Evolutionary conservation across 2,329 filamentous ascomycete species (phyloP).

Genomic region (Alternaria conjuncta): DNA sequence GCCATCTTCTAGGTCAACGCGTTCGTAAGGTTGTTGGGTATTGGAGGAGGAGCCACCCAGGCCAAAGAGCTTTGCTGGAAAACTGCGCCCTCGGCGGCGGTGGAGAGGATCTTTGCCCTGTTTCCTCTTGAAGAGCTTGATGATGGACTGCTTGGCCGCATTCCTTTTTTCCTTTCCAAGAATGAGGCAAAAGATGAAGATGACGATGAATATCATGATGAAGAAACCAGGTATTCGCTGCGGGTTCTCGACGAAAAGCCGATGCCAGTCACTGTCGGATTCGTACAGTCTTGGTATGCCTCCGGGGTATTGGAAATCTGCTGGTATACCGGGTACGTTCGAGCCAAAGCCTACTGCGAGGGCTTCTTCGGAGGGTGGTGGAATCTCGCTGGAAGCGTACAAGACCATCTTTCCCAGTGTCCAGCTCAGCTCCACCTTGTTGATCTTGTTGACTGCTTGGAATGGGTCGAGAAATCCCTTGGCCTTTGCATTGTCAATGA

Average conservation of each 20-base stretch:
- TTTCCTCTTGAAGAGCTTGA: constrained; percentile 54
- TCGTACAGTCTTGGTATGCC: constrained; percentile 55
- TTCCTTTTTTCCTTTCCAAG: constrained; percentile 78
- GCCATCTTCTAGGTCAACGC: constrained; percentile 75
- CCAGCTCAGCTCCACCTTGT: constrained; percentile 93
- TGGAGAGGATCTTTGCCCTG: constrained; percentile 42
- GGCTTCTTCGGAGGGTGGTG: constrained; percentile 63
- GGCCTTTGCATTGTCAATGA: constrained; percentile 71
- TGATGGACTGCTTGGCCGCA: constrained; percentile 61
- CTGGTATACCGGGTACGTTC: constrained; percentile 71
- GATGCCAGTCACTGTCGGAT: constrained; percentile 61
- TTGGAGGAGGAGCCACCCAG: constrained; percentile 41
- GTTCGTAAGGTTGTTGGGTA: constrained; percentile 69
- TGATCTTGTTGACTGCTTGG: constrained; percentile 90
- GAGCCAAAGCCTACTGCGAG: constrained; percentile 91
- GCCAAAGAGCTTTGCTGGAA: constrained; percentile 67
- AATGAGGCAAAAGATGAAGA: constrained; percentile 74
- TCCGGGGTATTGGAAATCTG: constrained; percentile 85
- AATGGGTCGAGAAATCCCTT: constrained; percentile 85
- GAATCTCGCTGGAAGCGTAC: constrained; percentile 89
- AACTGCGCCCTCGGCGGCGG: constrained; percentile 50
- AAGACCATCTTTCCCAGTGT: constrained; percentile 95
- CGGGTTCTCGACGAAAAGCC: constrained; percentile 68
- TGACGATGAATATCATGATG: constrained; percentile 75
- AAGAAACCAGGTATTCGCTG: constrained; percentile 76